Evolutionary conservation across 192 early-diverging fungal species (phyloP), one percentile per base, ranked within the genome.

Genomic region (Coemansia guatemalensis): DNA sequence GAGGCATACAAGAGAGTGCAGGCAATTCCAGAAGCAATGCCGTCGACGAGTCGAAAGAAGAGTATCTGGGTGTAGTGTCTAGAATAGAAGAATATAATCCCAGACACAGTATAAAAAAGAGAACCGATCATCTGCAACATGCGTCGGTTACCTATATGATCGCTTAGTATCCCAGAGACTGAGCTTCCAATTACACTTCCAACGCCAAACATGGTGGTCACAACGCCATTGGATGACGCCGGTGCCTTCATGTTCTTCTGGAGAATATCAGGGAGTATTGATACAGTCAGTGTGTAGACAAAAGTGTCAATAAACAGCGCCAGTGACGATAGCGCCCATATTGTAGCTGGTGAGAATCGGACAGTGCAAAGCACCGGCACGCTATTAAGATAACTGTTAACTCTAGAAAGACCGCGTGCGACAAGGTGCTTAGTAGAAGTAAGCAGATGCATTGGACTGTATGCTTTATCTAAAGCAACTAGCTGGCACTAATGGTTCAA

Each of bases 261-360:
- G 20, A 76, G 60, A 0, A 76, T 67, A 5, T 70, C 64, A 4
- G 74, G 74, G 22, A 76, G 52, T 32, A 53, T 67, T 5, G 74
- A 54, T 24, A 76, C 64, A 0, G 74, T 70, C 17, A 76, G 68
- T 5, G 56, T 22, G 41, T 76, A 76, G n/a, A 70, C 44, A 55
- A 76, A 76, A 18, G 68, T 76, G 35, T 76, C 74, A 2, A 76
- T 64, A 25, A 70, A 76, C 5, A 76, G 68, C 4, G 69, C 69
- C 1, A 76, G 48, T 52, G 68, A 70, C 12, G 74, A 60, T 26
- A 66, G 20, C 1, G 60, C 75, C 75, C 75, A 78, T 18, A 69
- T 65, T 23, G 75, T 69, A 3, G 23, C 44, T n/a, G 67, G 53
- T 5, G 66, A 63, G 26, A 26, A 14, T 30, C 67, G 70, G 12